Evolutionary conservation across 129 eudicot species (phyloP).

Genomic region (Escallonia herrerae): DNA sequence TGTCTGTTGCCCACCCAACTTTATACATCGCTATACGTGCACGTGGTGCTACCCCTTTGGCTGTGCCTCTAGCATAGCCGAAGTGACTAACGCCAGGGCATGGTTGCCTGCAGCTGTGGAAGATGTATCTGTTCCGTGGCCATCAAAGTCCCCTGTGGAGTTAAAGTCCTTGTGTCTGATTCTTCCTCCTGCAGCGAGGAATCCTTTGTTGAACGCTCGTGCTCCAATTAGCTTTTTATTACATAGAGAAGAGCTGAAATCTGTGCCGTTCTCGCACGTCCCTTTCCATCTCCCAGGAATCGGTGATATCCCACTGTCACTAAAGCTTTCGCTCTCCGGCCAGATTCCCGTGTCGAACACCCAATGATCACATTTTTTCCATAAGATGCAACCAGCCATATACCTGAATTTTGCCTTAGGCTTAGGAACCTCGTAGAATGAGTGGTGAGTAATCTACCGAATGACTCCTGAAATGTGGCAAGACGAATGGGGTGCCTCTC

Average conservation of each 20-base stretch:
- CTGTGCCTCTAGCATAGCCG: constrained; percentile 23
- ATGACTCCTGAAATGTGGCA: constrained; percentile 20
- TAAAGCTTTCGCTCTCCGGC: constrained; percentile 41
- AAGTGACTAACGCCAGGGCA: constrained; percentile 20
- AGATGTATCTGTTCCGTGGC: constrained; percentile 27
- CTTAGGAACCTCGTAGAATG: too few relatives aligned
- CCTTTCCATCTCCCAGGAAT: constrained; percentile 39
- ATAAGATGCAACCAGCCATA: constrained; percentile 30
- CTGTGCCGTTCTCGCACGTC: constrained; percentile 28
- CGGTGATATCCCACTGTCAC: constrained; percentile 16
- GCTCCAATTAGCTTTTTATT: constrained; percentile 34
- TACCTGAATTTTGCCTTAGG: constrained; percentile 20
- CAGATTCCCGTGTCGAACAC: constrained; percentile 36
- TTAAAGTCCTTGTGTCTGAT: constrained; percentile 16
- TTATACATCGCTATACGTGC: constrained; percentile 38
- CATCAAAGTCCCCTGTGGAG: constrained; percentile 10
- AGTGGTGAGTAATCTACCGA: constrained; percentile 37
- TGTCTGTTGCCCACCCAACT: constrained; percentile 18
- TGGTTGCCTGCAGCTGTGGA: constrained; percentile 22
- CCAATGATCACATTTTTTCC: constrained; percentile 34
- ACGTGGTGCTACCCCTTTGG: constrained; percentile 26
- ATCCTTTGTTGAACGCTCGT: constrained; percentile 25
- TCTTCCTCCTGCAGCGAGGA: constrained; percentile 16
- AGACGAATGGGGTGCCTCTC: constrained; percentile 26
- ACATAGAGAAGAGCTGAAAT: constrained; percentile 21